A percentile compares a stretch with the other conserved stretches of the same genome.
Conservation (phyloP, 164 flowering plant species). For the Aristolochia contorta region DNA sequence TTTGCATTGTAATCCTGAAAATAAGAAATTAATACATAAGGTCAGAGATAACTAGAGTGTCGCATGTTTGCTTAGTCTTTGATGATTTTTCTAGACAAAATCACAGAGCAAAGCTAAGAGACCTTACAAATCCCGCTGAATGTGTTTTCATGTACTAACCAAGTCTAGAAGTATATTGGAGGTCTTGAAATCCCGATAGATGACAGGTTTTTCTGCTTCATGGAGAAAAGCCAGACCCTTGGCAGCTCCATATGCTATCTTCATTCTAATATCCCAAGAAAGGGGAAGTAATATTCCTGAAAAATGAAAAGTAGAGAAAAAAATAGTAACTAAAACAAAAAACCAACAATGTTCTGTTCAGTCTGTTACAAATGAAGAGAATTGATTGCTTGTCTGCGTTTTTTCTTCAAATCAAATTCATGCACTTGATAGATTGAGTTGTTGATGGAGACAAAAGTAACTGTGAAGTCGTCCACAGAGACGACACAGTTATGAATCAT, state of each 20-base stretch:
- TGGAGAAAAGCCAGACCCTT: conserved; percentile 95
- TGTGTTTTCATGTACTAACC: conserved; percentile 33
- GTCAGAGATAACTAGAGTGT: too few relatives aligned
- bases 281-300: conserved; percentile 84
- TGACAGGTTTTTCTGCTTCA: conserved; percentile 86
- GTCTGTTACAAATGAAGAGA: too few relatives aligned
- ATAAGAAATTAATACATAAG: not conserved
- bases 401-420: too few relatives aligned
- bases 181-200: conserved; percentile 89
- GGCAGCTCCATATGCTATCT: conserved; percentile 86
- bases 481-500: too few relatives aligned
- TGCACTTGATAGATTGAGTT: too few relatives aligned
- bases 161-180: conserved; percentile 75
- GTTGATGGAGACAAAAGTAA: too few relatives aligned
- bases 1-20: conserved; percentile 74
- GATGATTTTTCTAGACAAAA: not conserved
- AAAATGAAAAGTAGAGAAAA: not conserved
- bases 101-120: not conserved
- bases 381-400: not conserved
- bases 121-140: not conserved
- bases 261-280: conserved; percentile 73
- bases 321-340: not conserved
- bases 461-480: too few relatives aligned
- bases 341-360: not conserved
- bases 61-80: not conserved